Base-by-base conservation (phyloP, 1,139 yeast genomes). In the Suhomyces atakaporum region DNA sequence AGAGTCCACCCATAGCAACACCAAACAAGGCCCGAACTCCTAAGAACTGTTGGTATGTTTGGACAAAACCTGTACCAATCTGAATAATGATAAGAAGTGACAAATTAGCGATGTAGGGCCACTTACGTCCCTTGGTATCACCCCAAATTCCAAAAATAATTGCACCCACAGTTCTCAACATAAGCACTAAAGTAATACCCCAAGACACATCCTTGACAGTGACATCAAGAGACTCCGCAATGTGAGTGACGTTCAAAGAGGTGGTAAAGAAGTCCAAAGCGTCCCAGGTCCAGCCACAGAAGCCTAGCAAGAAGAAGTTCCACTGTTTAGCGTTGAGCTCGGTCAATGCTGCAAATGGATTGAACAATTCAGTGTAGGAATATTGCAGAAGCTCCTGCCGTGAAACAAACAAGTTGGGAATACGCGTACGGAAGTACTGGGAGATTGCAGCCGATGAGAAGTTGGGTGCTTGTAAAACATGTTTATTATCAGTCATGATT, bases 131-230 rank as follows among this genome's bases (percentile, higher is more conserved):
- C 39, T 47, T 46, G 26, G 52, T 56, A 46, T 69, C 75, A 42
- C 70, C 68, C 49, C 65, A 49, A 18, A 53, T 45, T 27, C 74
- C 74, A 40, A 69, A 67, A 16, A 61, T 44, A 13, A 67, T 38
- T 1, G 73, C 72, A 20, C 75, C 75, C 7, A 68, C 66, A 3
- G 71, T 54, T 51, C 75, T 59, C 46, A 69, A 64, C 74, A 68
- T 68, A 38, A 68, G 63, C 27, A 68, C 74, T 45, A 69, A 58
- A 3, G 75, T 68, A 33, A 69, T 64, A 29, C 73, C 73, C 74
- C 73, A 68, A 7, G 72, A 57, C 6, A 69, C 53, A 27, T 60
- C 62, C 33, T 53, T 59, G 27, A 60, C 62, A 7, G 53, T 36
- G 7, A 40, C 54, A 18, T 48, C 49, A 25, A 68, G 60, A 18